Evolutionary conservation across 352 stramenopile genomes (phyloP), one percentile per base, ranked within the genome.

Genomic region (Pythium periplocum): DNA sequence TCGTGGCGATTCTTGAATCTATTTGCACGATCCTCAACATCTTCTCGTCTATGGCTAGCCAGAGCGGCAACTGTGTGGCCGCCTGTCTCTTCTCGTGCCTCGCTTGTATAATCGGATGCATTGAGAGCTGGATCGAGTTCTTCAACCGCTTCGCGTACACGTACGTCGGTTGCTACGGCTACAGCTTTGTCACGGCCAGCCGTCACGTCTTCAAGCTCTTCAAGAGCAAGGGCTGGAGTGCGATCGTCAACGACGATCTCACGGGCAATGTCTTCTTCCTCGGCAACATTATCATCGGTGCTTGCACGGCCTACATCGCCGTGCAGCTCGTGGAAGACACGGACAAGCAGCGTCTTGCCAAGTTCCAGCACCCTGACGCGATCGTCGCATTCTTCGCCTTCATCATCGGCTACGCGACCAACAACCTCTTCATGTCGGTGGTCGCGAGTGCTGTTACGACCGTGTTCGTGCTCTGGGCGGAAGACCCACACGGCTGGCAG

Each of bases 111-210:
- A 69, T 97, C 12, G 66, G 69, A 48, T 91, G 76, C 59, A 75
- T 97, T 46, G 75, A 96, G 70, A 75, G 71, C 45, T 82, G 75
- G 62, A 77, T 96, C 52, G 82, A 96, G 69, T 94, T 87, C 55
- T 95, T 96, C 66, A 97, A 97, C 71, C 76, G 80, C 43, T 95
- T 87, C 45, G 95, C 87, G 8, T 96, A 82, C 69, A 64, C 78
- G 50, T 96, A 95, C 69, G 80, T 96, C 9, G 87, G 85, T 6
- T 80, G 78, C 60, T 95, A 96, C 54, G 84, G 81, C 46, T 95
- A 93, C 62, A 83, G 68, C 48, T 96, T 95, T 61, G 61, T 93
- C 35, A 85, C 73, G 1, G 77, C 82, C 12, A 89, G 87, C 51
- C 69, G 66, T 10, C 70, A 83, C 59, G 83, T 95, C 9, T 90